Evolutionary conservation across 2,329 filamentous ascomycete genomes (phyloP), one percentile per base, ranked within the genome.

Genomic region (Claviceps sp.): DNA sequence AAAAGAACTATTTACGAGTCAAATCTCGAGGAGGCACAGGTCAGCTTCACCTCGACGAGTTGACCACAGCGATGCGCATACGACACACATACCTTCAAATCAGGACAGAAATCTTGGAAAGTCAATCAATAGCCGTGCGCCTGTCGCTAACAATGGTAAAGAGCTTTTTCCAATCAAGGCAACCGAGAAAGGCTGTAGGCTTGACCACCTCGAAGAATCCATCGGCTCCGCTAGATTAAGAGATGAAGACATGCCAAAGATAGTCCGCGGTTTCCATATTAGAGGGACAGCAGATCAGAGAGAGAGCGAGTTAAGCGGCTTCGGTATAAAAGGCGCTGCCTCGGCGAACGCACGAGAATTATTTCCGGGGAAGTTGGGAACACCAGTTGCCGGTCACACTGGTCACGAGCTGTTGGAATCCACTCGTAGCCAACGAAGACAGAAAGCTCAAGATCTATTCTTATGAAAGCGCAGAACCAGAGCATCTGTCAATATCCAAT

Each of bases 381-480:
- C 56, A n/a, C 56, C 50, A 43, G 86, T 87, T 61, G 67, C 75
- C 2, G 80, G 79, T 48, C 88, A 86, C 65, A 85, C 75, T 2
- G 80, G 79, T 48, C 88, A 86, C 65, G 85, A 89, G 62, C 65
- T 88, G 16, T 86, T 88, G 60, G 54, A 80, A 71, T 56, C 61
- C 81, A 26, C 57, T 24, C 58, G 61, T 48, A 50, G 64, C 57
- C 57, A 86, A 85, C 64, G 66, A 55, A 77, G 86, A 57, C 79
- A 84, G 59, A 81, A 73, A 61, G 86, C 86, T 0, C 83, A 87
- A 59, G 86, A 90, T 67, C 71, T 86, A 56, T 90, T 88, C 63
- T 73, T 75, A 55, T 88, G 37, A 46, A 11, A n/a, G 7, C 11
- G n/a, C n/a, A 37, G n/a, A n/a, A 37, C 20, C 37, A 9, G 2